These are phyloP conservation scores for Aspergillus caelatus DNA, from an alignment of 2,329 filamentous ascomycete genomes.

Conservation along the genomic window DNA sequence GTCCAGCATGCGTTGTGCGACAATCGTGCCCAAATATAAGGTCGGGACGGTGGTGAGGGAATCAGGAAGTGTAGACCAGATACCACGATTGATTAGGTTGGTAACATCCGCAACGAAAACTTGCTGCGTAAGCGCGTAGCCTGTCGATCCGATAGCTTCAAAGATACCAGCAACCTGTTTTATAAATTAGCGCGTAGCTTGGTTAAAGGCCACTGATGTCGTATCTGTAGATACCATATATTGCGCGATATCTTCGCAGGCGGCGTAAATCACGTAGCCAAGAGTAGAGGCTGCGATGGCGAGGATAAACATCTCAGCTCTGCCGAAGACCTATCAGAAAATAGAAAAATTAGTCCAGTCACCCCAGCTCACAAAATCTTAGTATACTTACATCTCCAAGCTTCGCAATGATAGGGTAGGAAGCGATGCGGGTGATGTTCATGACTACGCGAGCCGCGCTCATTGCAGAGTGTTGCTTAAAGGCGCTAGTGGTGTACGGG, in stretches of 20 bases:
- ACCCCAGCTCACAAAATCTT: not conserved
- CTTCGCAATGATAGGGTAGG: conserved; percentile 31
- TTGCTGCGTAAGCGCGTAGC: conserved; percentile 63
- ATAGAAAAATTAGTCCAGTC: not conserved
- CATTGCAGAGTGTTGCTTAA: conserved; percentile 29
- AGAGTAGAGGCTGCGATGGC: conserved; percentile 58
- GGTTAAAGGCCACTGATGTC: conserved; percentile 14
- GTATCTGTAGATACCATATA: conserved; percentile 28
- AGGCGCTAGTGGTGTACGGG: conserved; percentile 26
- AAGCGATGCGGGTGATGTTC: conserved; percentile 28
- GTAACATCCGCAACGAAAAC: conserved; percentile 68
- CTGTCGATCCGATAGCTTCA: conserved; percentile 63
- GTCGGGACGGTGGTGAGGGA: conserved; percentile 51
- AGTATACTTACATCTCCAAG: conserved; percentile 22
- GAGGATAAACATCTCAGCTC: conserved; percentile 61
- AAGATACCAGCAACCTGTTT: conserved; percentile 53
- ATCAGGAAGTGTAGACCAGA: conserved; percentile 63
- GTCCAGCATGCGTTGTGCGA: conserved; percentile 39
- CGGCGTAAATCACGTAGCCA: conserved; percentile 62
- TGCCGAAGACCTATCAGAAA: conserved; percentile 56
- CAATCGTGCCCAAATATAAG: conserved; percentile 60
- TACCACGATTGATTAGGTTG: conserved; percentile 60
- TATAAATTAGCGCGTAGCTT: fast-evolving
- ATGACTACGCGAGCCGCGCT: conserved; percentile 26
- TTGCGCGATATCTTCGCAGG: conserved; percentile 53